Conservation (phyloP, 176 grass and related monocot species). For the Thalia dealbata region DNA sequence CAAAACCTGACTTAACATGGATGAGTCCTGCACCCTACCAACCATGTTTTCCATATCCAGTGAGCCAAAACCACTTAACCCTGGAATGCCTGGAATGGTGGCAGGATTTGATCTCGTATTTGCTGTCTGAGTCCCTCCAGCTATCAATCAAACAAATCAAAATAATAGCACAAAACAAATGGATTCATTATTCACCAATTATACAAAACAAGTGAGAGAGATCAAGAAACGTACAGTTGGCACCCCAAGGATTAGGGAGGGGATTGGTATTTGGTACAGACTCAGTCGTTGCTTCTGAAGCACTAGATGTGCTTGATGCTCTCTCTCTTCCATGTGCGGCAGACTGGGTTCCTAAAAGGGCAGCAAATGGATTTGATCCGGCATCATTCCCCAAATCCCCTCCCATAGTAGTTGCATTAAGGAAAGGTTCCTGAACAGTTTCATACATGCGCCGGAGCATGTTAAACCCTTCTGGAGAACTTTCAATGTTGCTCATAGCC, state of each 20-base stretch:
- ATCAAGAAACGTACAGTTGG: conserved; percentile 46
- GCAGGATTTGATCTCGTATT: conserved; percentile 30
- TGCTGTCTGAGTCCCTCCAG: conserved; percentile 48
- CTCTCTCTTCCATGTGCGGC: conserved; percentile 44
- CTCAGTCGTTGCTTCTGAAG: conserved; percentile 45
- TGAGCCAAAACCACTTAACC: conserved; percentile 43
- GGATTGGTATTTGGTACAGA: conserved; percentile 86
- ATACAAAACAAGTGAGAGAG: background rate
- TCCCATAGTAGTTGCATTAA: conserved; percentile 86
- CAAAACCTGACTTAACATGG: conserved; percentile 57
- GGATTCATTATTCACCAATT: conserved; percentile 12
- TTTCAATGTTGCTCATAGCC: conserved; percentile 98
- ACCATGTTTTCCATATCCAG: conserved; percentile 33
- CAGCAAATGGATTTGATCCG: conserved; percentile 80
- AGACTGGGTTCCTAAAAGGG: conserved; percentile 66
- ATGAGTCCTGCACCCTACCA: conserved; percentile 46
- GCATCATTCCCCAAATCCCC: conserved; percentile 35
- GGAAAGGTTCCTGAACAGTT: conserved; percentile 91
- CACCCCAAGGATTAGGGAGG: conserved; percentile 83
- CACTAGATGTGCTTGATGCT: conserved; percentile 34
- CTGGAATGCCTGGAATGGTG: conserved; percentile 24
- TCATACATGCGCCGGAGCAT: conserved; percentile 99
- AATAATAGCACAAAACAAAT: conserved; percentile 16
- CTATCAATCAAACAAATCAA: conserved; percentile 25
- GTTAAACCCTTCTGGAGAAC: conserved; percentile 97